Base-by-base conservation (phyloP, 148 eudicot species). In the Spergularia marina region DNA sequence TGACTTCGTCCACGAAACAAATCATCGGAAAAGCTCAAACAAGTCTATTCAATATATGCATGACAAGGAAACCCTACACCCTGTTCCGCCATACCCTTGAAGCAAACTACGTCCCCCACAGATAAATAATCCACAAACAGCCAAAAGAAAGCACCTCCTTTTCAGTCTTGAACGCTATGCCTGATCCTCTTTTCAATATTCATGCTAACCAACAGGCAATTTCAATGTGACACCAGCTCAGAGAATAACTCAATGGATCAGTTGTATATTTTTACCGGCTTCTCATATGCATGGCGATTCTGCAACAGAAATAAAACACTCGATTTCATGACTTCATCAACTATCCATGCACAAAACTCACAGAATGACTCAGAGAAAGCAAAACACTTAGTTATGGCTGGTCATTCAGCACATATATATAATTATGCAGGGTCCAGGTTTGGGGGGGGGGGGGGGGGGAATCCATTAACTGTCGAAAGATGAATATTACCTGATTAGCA, bases 211-310 rank as follows among this genome's bases (percentile, higher is more conserved):
- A 68, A 65, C 18, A 59, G 68, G 40, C 65, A 68, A 34, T 72
- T 7, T 10, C 8, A 56, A 72, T 23, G 66, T 56, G 57, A 54
- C 52, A 51, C 70, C 15, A 23, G 53, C 69, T 58, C 66, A 20
- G 57, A 53, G n/a, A 74, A 6, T 41, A 16, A 23, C 41, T 68
- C 60, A 51, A 13, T 16, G 54, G 30, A 54, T 81, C 78, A 94
- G 76, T 91, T 94, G 84, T 94, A 94, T 78, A 94, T 94, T 86
- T 85, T 91, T 49, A 94, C 97, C 0, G 98, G 90, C 89, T 87
- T 94, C 90, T 94, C 98, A 83, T 61, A 90, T 36, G 91, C 70
- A 75, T 90, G 97, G 14, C 98, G 97, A 60, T 88, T 94, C 98
- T 94, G 98, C 88, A 81, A 49, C 54, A 73, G 44, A 53, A 76